Base-by-base conservation (phyloP, 441 rosid species). In the Iberis amara region DNA sequence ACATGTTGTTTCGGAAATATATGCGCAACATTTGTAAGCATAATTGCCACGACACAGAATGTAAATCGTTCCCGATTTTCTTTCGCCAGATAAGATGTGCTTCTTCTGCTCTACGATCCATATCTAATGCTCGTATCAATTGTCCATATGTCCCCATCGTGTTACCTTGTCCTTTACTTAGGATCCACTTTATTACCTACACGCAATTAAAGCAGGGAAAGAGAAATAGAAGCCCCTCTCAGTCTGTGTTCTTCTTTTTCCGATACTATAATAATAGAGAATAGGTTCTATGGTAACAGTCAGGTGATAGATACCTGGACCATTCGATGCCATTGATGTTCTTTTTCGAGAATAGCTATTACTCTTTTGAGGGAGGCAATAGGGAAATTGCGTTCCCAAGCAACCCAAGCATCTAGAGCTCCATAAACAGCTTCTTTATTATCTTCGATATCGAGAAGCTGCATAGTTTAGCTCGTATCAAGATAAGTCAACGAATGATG, bases 161-260 rank as follows among this genome's bases (percentile, higher is more conserved):
- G 57, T 75, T 76, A 68, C 92, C 96, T 66, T 88, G 96, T 47
- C 96, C 96, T 72, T 88, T 92, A 83, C 98, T 92, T 56, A 92
- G 78, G 78, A 92, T 84, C 98, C 98, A 92, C 68, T 88, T 88
- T 46, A 92, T 84, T 44, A 91, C 95, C 96, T 90, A 59, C n/a
- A 58, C 47, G 33, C 46, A 37, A 55, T 18, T 38, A 51, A 51
- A 9, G 42, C 28, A 45, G 9, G 26, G 11, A 6, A 33, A 47
- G 27, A 3, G 0, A 37, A 41, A 37, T 9, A 3, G 11, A 15
- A 49, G 23, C 21, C 44, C 54, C 47, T 13, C 15, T 7, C 3
- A 48, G 27, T 52, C 13, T 60, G 33, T 41, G 0, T 51, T 21
- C 21, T 18, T 18, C 21, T 8, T 23, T 43, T 50, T 13, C 21